Evolutionary conservation across 805 yeast species (phyloP).

Genomic region (Myxozyma nipponensis): DNA sequence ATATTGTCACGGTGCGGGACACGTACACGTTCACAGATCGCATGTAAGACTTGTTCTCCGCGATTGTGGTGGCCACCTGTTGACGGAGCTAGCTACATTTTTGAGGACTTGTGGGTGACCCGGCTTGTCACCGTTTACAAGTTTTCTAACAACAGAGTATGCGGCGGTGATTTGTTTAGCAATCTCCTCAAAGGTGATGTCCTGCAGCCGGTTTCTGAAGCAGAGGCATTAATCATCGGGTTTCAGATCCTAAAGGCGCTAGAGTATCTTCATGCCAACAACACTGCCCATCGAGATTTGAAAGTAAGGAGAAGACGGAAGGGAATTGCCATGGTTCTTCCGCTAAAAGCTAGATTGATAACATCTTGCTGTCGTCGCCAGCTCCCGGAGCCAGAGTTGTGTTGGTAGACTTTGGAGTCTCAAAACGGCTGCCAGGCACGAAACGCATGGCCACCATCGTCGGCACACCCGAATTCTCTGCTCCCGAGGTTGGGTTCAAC

Average conservation of each 20-base stretch:
- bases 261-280: conserved; percentile 49
- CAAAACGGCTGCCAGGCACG: conserved; percentile 36
- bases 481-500: conserved; percentile 62
- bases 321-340: no score
- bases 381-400: conserved; percentile 51
- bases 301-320: conserved; percentile 35
- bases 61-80: not conserved
- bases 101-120: conserved; percentile 26
- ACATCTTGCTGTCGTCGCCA: conserved; percentile 54
- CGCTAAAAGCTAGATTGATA: conserved; percentile 44
- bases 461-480: conserved; percentile 67
- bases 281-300: conserved; percentile 63
- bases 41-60: conserved; percentile 11
- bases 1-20: conserved; percentile 22
- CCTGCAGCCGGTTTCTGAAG: conserved; percentile 47
- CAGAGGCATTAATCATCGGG: conserved; percentile 50
- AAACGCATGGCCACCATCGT: conserved; percentile 49
- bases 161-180: conserved; percentile 60
- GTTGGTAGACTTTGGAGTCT: conserved; percentile 67
- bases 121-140: not conserved
- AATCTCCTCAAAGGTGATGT: conserved; percentile 46
- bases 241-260: conserved; percentile 58
- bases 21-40: conserved; percentile 12
- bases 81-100: conserved; percentile 21
- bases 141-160: conserved; percentile 21